These are phyloP conservation scores for Solanum sejunctum DNA, from an alignment of 257 asterid species.

Conservation along the genomic window DNA sequence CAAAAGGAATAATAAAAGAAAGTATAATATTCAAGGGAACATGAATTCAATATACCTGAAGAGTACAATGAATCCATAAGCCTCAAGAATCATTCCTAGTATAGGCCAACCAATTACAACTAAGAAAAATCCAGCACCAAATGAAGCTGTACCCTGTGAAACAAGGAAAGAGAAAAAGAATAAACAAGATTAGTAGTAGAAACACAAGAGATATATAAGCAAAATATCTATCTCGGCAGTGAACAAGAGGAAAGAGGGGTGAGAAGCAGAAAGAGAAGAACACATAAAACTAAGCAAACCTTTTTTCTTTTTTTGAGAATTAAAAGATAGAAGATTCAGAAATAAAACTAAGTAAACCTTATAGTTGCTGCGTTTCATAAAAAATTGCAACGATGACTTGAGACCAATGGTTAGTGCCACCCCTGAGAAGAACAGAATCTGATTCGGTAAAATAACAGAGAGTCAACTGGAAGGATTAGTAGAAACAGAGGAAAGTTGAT, in stretches of 20 bases:
- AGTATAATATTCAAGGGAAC: background rate
- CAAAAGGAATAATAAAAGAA: conserved; percentile 1
- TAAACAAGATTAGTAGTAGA: background rate
- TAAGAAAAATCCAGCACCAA: conserved; percentile 74
- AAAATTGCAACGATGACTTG: conserved; percentile 81
- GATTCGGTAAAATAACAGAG: conserved; percentile 16
- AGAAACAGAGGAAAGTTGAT: background rate
- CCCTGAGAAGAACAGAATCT: conserved; percentile 96
- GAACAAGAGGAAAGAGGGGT: background rate
- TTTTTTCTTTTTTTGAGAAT: conserved; percentile 3
- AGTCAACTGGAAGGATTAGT: background rate
- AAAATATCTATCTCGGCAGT: background rate
- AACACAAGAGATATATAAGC: background rate
- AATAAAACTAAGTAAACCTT: conserved; percentile 35
- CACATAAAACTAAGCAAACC: conserved; percentile 22
- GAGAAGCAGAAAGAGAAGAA: background rate
- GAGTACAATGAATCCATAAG: conserved; percentile 89
- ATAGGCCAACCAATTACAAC: conserved; percentile 94
- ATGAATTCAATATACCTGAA: conserved; percentile 44
- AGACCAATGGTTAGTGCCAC: conserved; percentile 84
- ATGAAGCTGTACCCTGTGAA: conserved; percentile 62
- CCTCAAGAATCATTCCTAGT: conserved; percentile 85
- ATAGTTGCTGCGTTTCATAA: conserved; percentile 74
- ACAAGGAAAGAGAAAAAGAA: conserved; percentile 4
- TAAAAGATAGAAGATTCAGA: too few species aligned